Percentiles rank a stretch among this genome's conserved stretches.
Evolutionary conservation across 2,329 filamentous ascomycete species (phyloP).

Genomic region (Colletotrichum endophyticum): DNA sequence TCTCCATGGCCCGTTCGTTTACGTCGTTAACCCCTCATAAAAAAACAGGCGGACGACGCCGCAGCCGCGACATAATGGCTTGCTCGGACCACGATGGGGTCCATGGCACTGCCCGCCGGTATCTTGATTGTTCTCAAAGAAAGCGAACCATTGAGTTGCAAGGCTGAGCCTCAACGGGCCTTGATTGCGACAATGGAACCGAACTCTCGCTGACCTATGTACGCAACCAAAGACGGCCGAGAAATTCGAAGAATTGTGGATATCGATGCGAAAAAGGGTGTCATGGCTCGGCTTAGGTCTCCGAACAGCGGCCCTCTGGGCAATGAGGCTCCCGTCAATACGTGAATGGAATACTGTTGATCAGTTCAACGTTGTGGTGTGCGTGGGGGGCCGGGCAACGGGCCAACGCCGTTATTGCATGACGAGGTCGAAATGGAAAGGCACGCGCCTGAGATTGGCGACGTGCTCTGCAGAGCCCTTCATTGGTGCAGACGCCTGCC

Average conservation of each 20-base stretch:
- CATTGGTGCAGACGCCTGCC: not conserved
- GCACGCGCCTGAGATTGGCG: not conserved
- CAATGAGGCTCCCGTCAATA: not conserved
- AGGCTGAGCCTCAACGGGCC: not conserved
- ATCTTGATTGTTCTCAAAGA: not conserved
- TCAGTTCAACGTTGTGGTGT: not conserved
- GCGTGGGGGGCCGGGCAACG: not conserved
- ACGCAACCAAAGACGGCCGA: not conserved
- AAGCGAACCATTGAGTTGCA: not conserved
- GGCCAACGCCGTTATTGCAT: not conserved
- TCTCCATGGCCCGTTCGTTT: not conserved
- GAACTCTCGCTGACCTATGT: not conserved
- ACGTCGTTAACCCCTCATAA: slow-evolving; percentile 14
- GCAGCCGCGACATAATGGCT: slow-evolving; percentile 15
- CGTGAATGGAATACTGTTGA: not conserved
- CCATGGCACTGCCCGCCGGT: not conserved
- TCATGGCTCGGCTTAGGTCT: slow-evolving; percentile 8
- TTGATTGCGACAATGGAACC: not conserved
- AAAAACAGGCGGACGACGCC: slow-evolving; percentile 11
- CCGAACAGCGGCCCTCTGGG: not conserved
- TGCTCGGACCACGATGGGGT: slow-evolving; percentile 8
- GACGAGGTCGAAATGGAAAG: not conserved
- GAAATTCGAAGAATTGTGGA: slow-evolving; percentile 1
- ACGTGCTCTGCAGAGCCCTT: not conserved
- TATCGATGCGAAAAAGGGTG: slow-evolving; percentile 7